These are phyloP conservation scores for Globisporangium orthogonon DNA, from an alignment of 352 stramenopile genomes.

Conservation along the genomic window DNA sequence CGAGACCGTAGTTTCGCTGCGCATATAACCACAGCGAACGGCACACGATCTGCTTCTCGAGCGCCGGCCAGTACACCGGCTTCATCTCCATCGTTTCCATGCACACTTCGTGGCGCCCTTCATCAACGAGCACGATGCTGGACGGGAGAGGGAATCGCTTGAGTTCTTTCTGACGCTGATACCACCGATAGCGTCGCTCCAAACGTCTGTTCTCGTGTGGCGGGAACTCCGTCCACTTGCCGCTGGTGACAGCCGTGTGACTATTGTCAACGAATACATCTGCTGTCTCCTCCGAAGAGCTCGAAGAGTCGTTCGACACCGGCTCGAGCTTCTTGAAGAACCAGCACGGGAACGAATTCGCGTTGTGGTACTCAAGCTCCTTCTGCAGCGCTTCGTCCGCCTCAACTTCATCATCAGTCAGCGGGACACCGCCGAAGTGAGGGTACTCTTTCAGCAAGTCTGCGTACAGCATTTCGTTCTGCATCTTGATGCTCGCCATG, in stretches of 20 bases:
- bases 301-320: neutral
- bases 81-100: slow-evolving; percentile 74
- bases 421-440: slow-evolving; percentile 34
- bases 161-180: slow-evolving; percentile 42
- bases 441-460: slow-evolving; percentile 59
- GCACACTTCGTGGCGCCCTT: slow-evolving; percentile 77
- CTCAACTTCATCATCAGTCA: slow-evolving; percentile 31
- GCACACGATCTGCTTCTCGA: slow-evolving; percentile 65
- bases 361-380: slow-evolving; percentile 45
- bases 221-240: slow-evolving; percentile 77
- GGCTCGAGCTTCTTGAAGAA: slow-evolving; percentile 69
- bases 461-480: slow-evolving; percentile 79
- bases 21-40: slow-evolving; percentile 76
- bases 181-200: slow-evolving; percentile 63
- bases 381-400: slow-evolving; percentile 30
- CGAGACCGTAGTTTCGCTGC: slow-evolving; percentile 75
- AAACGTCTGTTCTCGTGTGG: slow-evolving; percentile 63
- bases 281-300: neutral
- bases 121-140: slow-evolving; percentile 67
- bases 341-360: slow-evolving; percentile 68
- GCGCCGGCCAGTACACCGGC: slow-evolving; percentile 69
- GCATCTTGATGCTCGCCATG: slow-evolving; percentile 72
- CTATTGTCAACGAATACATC: neutral
- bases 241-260: slow-evolving; percentile 7
- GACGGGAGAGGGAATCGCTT: slow-evolving; percentile 30